A percentile compares a stretch with the other conserved stretches of the same genome.
These are phyloP conservation scores for Agaricus blazei DNA, from an alignment of 768 basidiomycete genomes.

Conservation along the genomic window DNA sequence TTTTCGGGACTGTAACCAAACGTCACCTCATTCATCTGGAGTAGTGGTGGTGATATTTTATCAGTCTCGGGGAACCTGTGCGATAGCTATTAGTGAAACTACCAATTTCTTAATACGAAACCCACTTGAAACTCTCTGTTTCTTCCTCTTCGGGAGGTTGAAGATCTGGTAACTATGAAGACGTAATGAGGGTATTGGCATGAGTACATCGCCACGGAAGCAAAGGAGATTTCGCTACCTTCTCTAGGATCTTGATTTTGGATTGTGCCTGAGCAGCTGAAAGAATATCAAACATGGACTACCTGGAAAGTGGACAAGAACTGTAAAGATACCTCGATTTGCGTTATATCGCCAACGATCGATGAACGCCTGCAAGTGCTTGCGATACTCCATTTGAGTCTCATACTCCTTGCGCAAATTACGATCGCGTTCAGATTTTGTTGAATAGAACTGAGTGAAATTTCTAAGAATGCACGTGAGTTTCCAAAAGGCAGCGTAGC, in stretches of 20 bases:
- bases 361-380: conserved; percentile 95
- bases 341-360: conserved; percentile 98
- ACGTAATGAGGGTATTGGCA: background rate
- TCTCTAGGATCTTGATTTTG: conserved; percentile 73
- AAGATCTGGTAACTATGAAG: conserved; percentile 75
- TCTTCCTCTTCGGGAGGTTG: conserved; percentile 92
- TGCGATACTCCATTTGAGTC: conserved; percentile 90
- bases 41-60: conserved; percentile 92
- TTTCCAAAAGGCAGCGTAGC: background rate
- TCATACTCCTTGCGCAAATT: conserved; percentile 95
- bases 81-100: background rate
- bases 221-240: conserved; percentile 34
- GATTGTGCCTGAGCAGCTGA: conserved; percentile 81
- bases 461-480: conserved; percentile 46
- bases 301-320: background rate
- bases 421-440: conserved; percentile 90
- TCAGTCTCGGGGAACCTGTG: conserved; percentile 89
- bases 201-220: background rate
- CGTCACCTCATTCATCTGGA: conserved; percentile 86
- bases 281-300: background rate
- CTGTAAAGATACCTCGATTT: conserved; percentile 62
- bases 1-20: conserved; percentile 85
- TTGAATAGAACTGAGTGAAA: conserved; percentile 98
- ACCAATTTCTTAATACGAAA: background rate
- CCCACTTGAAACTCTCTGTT: conserved; percentile 85